Percentiles rank a stretch among this genome's conserved stretches.
phyloP scores from a whole-genome alignment of 495 filamentous ascomycete genomes.

The Margaritispora aquatica region DNA sequence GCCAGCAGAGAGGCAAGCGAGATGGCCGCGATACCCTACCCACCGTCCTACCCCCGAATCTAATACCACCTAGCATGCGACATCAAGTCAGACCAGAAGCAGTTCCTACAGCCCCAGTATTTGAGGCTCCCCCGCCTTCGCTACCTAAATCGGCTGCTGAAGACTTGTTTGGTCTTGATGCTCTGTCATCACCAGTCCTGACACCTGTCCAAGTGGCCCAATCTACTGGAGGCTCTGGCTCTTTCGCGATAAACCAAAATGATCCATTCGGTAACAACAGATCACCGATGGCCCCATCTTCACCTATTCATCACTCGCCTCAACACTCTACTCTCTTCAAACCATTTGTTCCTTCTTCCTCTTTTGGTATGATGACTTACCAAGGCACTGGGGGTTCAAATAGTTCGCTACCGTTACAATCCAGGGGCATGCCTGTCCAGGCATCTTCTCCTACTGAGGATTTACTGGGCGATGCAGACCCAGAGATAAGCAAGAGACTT shows the following conservation, averaged over 20 bases:
- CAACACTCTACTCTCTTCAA: slow-evolving; percentile 60
- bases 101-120: slow-evolving; percentile 43
- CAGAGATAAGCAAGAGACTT: slow-evolving; percentile 80
- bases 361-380: slow-evolving; percentile 79
- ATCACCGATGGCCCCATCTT: slow-evolving; percentile 40
- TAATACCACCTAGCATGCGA: slow-evolving; percentile 88
- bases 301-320: slow-evolving; percentile 36
- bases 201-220: slow-evolving; percentile 50
- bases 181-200: slow-evolving; percentile 46
- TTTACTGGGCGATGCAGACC: slow-evolving; percentile 89
- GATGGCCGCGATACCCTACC: slow-evolving; percentile 56
- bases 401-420: slow-evolving; percentile 35
- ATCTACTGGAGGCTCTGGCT: slow-evolving; percentile 63
- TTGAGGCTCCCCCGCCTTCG: slow-evolving; percentile 44
- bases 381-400: slow-evolving; percentile 72
- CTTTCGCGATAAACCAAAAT: slow-evolving; percentile 24
- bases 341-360: slow-evolving; percentile 85
- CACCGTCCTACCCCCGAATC: slow-evolving; percentile 63
- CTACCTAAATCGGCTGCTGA: slow-evolving; percentile 74
- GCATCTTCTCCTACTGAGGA: slow-evolving; percentile 65
- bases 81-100: slow-evolving; percentile 48
- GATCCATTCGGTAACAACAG: slow-evolving; percentile 49
- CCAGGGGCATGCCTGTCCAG: slow-evolving; percentile 31
- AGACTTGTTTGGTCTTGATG: slow-evolving; percentile 86
- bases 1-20: slow-evolving; percentile 72